Base-by-base conservation (phyloP, 306 rosid genomes). In the Vigna radiata region DNA sequence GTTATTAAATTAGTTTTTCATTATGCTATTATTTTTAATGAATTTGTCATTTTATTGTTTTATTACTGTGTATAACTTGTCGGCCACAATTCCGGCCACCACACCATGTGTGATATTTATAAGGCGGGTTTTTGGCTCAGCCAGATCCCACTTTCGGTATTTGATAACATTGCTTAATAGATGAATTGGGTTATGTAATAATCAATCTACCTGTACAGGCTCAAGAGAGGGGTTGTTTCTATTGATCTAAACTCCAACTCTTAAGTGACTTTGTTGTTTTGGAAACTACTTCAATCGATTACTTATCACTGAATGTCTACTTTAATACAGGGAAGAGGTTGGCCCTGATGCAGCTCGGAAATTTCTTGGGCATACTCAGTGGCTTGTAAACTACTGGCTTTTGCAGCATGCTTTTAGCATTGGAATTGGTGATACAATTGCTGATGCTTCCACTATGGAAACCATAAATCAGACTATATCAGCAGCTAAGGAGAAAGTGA, bases 261-360 rank as follows among this genome's bases (percentile, higher is more conserved):
- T 43, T 25, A n/a, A n/a, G 25, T 43, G 33, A 59, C 6, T 14
- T 25, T 25, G 64, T 54, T 37, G 76, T 18, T 62, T 5, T 78
- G 58, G 61, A 6, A 61, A 54, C 21, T 78, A 27, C 29, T 81
- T 37, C n/a, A 50, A 29, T 72, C 27, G 66, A 31, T 41, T 76
- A 69, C 68, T 55, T 58, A 46, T n/a, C 15, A 14, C 77, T 75
- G 71, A 60, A 63, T 71, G 37, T 83, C 61, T 68, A 44, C 60
- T 50, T 81, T 73, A 62, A 66, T 76, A 46, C 88, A 96, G 99
- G 99, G 99, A 95, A 83, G 99, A 91, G 86, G 99, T 95, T 79
- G 99, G 99, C 71, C 99, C 99, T 29, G 99, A 95, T 86, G 97
- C 99, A 4, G 99, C 99, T 60, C 96, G 99, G 56, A 95, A 95